Conservation (phyloP, 768 basidiomycete genomes). For the Trametes cingulata region DNA sequence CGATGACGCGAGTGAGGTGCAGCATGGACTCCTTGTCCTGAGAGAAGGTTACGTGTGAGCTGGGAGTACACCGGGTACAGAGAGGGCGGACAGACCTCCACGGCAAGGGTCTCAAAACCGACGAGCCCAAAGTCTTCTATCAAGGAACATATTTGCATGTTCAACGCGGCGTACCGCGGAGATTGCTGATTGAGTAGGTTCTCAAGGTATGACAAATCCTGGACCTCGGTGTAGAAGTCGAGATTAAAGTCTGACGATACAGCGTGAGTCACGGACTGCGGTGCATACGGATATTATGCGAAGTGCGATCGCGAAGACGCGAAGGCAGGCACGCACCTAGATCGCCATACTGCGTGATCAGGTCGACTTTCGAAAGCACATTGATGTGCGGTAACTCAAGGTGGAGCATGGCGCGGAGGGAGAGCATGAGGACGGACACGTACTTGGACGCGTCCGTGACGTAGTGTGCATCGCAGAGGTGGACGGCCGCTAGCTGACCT, state of each 20-base stretch:
- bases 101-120: constrained; percentile 94
- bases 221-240: constrained; percentile 97
- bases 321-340: constrained; percentile 58
- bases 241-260: constrained; percentile 82
- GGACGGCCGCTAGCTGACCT: constrained; percentile 83
- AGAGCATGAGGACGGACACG: constrained; percentile 87
- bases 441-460: constrained; percentile 96
- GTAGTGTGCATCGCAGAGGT: constrained; percentile 96
- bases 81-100: constrained; percentile 62
- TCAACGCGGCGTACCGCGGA: constrained; percentile 74
- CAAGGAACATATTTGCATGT: constrained; percentile 88
- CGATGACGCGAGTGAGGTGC: constrained; percentile 77
- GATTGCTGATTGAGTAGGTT: constrained; percentile 66
- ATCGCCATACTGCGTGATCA: constrained; percentile 88
- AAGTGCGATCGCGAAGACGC: neutral
- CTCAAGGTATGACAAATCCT: constrained; percentile 89
- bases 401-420: constrained; percentile 96
- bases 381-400: constrained; percentile 98
- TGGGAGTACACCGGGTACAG: too few species aligned
- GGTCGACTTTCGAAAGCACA: constrained; percentile 93
- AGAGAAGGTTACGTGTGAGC: neutral
- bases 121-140: constrained; percentile 93
- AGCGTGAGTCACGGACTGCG: neutral
- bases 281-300: neutral
- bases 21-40: constrained; percentile 97